These are phyloP conservation scores for Trametes sanguinea DNA, from an alignment of 768 basidiomycete genomes.

Conservation along the genomic window DNA sequence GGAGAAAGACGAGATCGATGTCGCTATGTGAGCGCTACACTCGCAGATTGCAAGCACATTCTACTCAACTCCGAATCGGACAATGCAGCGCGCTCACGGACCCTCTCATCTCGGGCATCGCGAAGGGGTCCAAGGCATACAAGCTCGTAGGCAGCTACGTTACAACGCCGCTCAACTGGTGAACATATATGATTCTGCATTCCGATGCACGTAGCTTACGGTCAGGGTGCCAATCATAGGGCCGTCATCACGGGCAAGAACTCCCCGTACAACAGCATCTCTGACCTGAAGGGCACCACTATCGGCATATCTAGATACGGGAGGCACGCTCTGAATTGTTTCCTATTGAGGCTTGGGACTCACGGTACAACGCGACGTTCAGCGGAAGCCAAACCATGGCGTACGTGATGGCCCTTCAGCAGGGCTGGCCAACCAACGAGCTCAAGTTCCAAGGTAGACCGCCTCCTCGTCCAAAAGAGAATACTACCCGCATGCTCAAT, in stretches of 20 bases:
- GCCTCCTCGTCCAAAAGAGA: background rate
- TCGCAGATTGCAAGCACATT: background rate
- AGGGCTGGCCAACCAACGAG: conserved; percentile 70
- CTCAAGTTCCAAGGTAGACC: conserved; percentile 70
- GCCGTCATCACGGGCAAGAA: conserved; percentile 89
- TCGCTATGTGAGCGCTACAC: conserved; percentile 69
- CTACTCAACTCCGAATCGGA: background rate
- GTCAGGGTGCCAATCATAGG: conserved; percentile 44
- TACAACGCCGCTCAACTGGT: conserved; percentile 87
- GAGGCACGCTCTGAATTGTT: conserved; percentile 47
- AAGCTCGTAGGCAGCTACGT: conserved; percentile 94
- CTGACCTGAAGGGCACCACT: conserved; percentile 76
- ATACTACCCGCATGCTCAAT: background rate
- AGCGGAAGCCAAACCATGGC: conserved; percentile 94
- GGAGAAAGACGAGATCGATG: conserved; percentile 74
- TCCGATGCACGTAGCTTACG: too few relatives aligned
- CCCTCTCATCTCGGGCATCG: conserved; percentile 87
- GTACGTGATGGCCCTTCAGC: conserved; percentile 87
- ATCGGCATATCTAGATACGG: conserved; percentile 90
- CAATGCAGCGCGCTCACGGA: conserved; percentile 79
- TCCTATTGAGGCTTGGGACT: too few relatives aligned
- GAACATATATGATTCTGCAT: too few relatives aligned
- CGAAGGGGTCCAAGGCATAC: conserved; percentile 85
- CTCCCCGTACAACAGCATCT: conserved; percentile 66
- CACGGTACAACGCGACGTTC: too few relatives aligned